Percentiles rank a stretch among this genome's conserved stretches.
Conservation (phyloP, 2,329 filamentous ascomycete genomes). For the Leptographium lundbergii region DNA sequence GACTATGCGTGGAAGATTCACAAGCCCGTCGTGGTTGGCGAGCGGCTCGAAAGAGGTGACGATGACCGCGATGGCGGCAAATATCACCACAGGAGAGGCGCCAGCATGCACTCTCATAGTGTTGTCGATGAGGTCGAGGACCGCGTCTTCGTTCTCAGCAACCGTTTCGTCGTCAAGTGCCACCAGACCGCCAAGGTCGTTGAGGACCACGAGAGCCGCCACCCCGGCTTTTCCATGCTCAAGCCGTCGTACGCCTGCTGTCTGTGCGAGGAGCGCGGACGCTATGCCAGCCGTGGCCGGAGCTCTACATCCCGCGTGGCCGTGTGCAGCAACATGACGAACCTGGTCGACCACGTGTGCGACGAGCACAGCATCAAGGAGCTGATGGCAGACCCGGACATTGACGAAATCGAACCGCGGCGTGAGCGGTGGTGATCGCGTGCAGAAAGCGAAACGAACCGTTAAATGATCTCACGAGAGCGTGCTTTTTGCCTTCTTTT, state of each 20-base stretch:
- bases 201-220: neutral
- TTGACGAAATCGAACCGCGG: slow-evolving; percentile 3
- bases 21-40: slow-evolving; percentile 12
- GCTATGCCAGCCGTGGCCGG: too few relatives aligned
- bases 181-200: slow-evolving; percentile 17
- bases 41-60: neutral
- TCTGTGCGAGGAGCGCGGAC: slow-evolving; percentile 15
- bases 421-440: neutral
- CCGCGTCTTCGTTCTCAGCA: slow-evolving; percentile 18
- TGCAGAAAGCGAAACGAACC: neutral
- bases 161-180: slow-evolving; percentile 25
- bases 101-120: neutral
- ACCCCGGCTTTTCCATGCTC: neutral
- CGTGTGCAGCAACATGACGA: slow-evolving; percentile 16
- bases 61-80: neutral
- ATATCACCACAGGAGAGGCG: neutral
- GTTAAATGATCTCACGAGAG: neutral
- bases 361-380: slow-evolving; percentile 14
- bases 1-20: slow-evolving; percentile 20
- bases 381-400: slow-evolving; percentile 16
- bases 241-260: slow-evolving; percentile 18
- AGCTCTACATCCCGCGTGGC: slow-evolving; percentile 3
- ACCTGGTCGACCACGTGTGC: slow-evolving; percentile 20
- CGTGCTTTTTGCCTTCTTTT: neutral
- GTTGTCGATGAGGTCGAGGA: slow-evolving; percentile 13